phyloP scores from a whole-genome alignment of 177 flowering plant species.

The Vitis hybrid region DNA sequence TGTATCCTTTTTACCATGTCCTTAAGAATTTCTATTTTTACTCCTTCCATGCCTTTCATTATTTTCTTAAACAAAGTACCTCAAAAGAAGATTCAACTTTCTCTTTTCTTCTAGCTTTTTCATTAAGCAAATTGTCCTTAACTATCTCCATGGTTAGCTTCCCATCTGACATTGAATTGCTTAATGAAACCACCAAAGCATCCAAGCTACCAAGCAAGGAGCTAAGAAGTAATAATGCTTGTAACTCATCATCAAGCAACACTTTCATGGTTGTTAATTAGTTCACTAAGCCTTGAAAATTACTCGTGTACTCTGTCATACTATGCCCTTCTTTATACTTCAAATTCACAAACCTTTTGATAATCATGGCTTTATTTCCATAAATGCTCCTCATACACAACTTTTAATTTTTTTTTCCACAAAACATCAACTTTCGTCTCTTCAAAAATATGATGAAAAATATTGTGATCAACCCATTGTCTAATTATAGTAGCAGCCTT shows the following conservation, averaged over 20 bases:
- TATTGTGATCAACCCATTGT: too few relatives aligned
- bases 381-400: slow-evolving; percentile 7
- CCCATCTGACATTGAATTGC: background rate
- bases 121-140: background rate
- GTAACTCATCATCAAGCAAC: slow-evolving; percentile 14
- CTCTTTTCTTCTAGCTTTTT: background rate
- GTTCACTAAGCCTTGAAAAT: slow-evolving; percentile 4
- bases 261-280: slow-evolving; percentile 5
- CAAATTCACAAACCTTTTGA: slow-evolving; percentile 2
- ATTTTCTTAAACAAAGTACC: background rate
- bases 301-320: slow-evolving; percentile 7
- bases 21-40: background rate
- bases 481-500: too few relatives aligned
- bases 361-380: background rate
- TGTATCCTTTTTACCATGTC: background rate
- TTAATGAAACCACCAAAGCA: slow-evolving; percentile 1
- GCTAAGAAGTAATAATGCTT: background rate
- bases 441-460: too few relatives aligned
- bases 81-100: background rate
- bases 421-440: background rate
- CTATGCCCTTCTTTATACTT: slow-evolving; percentile 10
- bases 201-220: background rate
- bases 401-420: background rate
- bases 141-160: background rate
- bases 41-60: too few relatives aligned